Conservation (phyloP, 2,329 filamentous ascomycete genomes). For the Rachicladosporium sp. region DNA sequence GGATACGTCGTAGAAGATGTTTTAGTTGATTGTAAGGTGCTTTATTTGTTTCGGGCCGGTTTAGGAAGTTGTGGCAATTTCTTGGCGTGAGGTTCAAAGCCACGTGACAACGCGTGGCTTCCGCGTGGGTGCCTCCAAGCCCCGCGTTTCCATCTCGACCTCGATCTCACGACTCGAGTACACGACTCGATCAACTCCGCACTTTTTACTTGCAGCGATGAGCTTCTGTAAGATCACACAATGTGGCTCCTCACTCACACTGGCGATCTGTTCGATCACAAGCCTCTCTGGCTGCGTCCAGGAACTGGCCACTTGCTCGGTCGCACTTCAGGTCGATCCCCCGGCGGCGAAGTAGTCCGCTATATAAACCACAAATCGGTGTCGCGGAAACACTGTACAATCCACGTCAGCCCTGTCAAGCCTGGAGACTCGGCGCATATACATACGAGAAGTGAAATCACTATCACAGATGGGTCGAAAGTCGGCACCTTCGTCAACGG, state of each 20-base stretch:
- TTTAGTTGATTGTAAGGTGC: no score
- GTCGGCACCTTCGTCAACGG: slow-evolving; percentile 71
- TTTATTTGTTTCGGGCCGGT: no score
- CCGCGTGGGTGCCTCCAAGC: no score
- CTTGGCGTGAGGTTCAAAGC: no score
- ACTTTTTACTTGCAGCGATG: no score
- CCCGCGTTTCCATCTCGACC: no score
- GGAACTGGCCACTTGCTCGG: slow-evolving; percentile 80
- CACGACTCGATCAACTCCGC: no score
- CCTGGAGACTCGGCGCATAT: slow-evolving; percentile 49
- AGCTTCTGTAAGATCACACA: no score
- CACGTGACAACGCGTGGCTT: no score
- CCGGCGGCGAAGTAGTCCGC: slow-evolving; percentile 36
- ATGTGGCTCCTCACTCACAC: slow-evolving; percentile 47
- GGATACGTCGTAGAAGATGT: no score
- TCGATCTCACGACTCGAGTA: no score
- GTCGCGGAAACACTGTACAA: slow-evolving; percentile 75
- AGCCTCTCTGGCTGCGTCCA: slow-evolving; percentile 62
- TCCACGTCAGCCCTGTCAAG: slow-evolving; percentile 55
- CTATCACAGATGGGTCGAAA: slow-evolving; percentile 73
- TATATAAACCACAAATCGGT: slow-evolving; percentile 70
- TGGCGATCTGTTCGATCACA: slow-evolving; percentile 41
- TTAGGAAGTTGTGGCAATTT: no score
- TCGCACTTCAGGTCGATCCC: slow-evolving; percentile 50
- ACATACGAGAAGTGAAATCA: slow-evolving; percentile 55